A percentile compares a stretch with the other conserved stretches of the same genome.
These are phyloP conservation scores for Rhodocollybia butyracea DNA, from an alignment of 768 basidiomycete species.

Conservation along the genomic window DNA sequence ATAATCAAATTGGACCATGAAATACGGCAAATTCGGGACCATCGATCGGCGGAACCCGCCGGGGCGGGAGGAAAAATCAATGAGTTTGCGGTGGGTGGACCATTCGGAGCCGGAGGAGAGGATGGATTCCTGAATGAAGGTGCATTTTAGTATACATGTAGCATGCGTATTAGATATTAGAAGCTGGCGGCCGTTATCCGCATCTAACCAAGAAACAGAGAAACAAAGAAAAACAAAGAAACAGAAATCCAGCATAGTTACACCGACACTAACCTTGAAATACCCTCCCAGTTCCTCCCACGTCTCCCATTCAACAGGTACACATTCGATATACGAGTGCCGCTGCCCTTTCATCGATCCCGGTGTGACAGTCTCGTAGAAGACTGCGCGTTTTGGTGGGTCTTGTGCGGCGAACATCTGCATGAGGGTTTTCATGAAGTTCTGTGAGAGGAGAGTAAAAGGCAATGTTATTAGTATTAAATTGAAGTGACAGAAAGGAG, in stretches of 20 bases:
- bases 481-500: too few species aligned
- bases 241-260: too few species aligned
- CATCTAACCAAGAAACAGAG: too few species aligned
- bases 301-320: conserved; percentile 86
- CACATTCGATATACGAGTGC: conserved; percentile 91
- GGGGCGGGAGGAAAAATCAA: conserved; percentile 86
- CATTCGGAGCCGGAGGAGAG: conserved; percentile 91
- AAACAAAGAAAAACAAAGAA: too few species aligned
- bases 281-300: conserved; percentile 89
- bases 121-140: conserved; percentile 82
- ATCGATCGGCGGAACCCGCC: conserved; percentile 94
- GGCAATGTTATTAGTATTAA: too few species aligned
- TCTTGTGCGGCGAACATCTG: conserved; percentile 91
- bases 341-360: conserved; percentile 75
- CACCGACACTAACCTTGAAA: conserved; percentile 70
- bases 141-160: too few species aligned
- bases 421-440: conserved; percentile 92
- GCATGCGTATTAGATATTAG: too few species aligned
- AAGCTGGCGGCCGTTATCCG: too few species aligned
- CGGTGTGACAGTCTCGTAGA: conserved; percentile 89
- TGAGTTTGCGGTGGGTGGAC: conserved; percentile 97
- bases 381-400: conserved; percentile 76
- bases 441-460: too few species aligned
- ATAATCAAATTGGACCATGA: conserved; percentile 98
- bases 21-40: conserved; percentile 97